Percentiles rank a stretch among this genome's conserved stretches.
phyloP scores from a whole-genome alignment of 257 asterid genomes.

The Solanum pinnatisectum region DNA sequence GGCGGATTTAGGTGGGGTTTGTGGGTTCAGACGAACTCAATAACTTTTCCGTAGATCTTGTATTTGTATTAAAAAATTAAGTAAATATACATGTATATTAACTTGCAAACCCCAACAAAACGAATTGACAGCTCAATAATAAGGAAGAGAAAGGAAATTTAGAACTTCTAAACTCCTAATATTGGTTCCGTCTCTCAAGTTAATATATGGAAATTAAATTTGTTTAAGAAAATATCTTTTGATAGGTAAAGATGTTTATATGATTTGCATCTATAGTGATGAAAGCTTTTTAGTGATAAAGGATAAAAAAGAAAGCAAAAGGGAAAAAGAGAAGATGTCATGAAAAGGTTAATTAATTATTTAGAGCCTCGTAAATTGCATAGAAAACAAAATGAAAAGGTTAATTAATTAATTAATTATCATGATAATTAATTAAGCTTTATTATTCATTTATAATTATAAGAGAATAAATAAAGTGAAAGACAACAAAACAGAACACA shows the following conservation, averaged over 20 bases:
- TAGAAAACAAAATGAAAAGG: slow-evolving; percentile 15
- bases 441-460: background rate
- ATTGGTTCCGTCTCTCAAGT: rapidly evolving
- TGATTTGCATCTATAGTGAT: background rate
- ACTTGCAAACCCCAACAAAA: background rate
- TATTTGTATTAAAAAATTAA: background rate
- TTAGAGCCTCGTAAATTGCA: slow-evolving; percentile 4
- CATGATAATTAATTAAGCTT: background rate
- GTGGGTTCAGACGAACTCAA: rapidly evolving
- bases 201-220: background rate
- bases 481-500: background rate
- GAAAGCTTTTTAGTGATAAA: slow-evolving; percentile 8
- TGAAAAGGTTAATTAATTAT: slow-evolving; percentile 16
- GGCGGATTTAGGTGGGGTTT: rapidly evolving
- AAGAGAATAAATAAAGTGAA: slow-evolving; percentile 11
- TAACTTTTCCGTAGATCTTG: too few relatives aligned
- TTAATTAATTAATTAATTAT: slow-evolving; percentile 1
- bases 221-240: background rate
- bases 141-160: background rate
- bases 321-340: slow-evolving; percentile 20
- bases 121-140: background rate
- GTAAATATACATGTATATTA: too few relatives aligned
- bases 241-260: background rate
- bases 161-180: rapidly evolving
- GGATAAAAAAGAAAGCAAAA: slow-evolving; percentile 4